Percentiles rank a stretch among this genome's conserved stretches.
Conservation (phyloP, 306 rosid species). For the Canavalia ensiformis region DNA sequence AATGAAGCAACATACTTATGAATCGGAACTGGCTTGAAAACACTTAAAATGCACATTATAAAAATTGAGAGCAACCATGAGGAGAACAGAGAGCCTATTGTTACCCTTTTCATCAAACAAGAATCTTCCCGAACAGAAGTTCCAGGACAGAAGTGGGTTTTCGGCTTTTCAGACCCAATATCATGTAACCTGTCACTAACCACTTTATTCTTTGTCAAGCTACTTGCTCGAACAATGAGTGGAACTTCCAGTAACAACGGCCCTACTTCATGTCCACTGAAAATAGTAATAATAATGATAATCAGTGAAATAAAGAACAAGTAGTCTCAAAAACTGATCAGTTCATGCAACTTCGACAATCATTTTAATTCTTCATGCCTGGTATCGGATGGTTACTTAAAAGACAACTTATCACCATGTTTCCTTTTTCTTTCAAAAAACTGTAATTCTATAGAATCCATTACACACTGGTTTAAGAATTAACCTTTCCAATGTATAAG, state of each 20-base stretch:
- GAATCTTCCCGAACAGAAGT: slow-evolving; percentile 52
- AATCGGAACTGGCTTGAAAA: slow-evolving; percentile 34
- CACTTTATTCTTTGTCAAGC: slow-evolving; percentile 48
- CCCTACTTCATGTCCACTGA: slow-evolving; percentile 85
- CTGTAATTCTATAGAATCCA: slow-evolving; percentile 14
- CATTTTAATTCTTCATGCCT: slow-evolving; percentile 24
- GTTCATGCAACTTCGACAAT: slow-evolving; percentile 17
- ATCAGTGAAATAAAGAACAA: slow-evolving; percentile 37
- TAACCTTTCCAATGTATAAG: slow-evolving; percentile 76
- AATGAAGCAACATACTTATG: slow-evolving; percentile 13
- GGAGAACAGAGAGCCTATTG: slow-evolving; percentile 4
- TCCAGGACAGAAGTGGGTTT: slow-evolving; percentile 39
- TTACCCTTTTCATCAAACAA: slow-evolving; percentile 65
- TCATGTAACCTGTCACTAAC: slow-evolving; percentile 48
- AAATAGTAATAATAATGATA: slow-evolving; percentile 30
- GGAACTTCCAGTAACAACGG: slow-evolving; percentile 69
- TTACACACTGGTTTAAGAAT: background rate
- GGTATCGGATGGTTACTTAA: background rate
- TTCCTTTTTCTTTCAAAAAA: slow-evolving; percentile 16
- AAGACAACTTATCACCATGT: background rate
- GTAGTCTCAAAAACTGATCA: slow-evolving; percentile 13
- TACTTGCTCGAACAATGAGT: slow-evolving; percentile 40
- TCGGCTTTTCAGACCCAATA: slow-evolving; percentile 50
- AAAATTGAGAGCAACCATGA: background rate
- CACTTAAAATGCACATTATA: background rate